A percentile compares a stretch with the other conserved stretches of the same genome.
Conservation (phyloP, 2,329 filamentous ascomycete species). For the Cladosporium sp. region DNA sequence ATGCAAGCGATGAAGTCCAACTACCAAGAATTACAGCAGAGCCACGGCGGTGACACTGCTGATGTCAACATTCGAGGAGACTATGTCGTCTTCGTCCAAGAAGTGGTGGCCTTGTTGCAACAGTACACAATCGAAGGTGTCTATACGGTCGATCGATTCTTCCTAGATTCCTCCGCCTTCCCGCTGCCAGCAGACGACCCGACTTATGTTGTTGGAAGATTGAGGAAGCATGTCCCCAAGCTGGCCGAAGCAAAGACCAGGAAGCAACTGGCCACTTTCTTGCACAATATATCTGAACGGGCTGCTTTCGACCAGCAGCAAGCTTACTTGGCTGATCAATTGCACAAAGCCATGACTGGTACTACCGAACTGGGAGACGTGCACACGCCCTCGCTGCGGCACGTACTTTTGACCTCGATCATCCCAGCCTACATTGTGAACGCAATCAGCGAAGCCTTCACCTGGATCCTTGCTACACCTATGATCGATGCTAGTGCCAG, state of each 20-base stretch:
- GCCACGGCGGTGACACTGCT: constrained; percentile 22
- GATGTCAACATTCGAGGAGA: constrained; percentile 44
- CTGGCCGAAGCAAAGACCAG: constrained; percentile 49
- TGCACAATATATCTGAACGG: constrained; percentile 60
- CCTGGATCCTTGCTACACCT: constrained; percentile 55
- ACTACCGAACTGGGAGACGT: constrained; percentile 43
- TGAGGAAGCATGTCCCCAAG: constrained; percentile 60
- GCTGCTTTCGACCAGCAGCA: constrained; percentile 61
- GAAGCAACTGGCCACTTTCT: constrained; percentile 58
- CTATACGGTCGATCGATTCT: constrained; percentile 58
- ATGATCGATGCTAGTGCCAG: constrained; percentile 50
- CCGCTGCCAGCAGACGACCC: constrained; percentile 61
- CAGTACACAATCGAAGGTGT: constrained; percentile 59
- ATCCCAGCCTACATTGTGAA: constrained; percentile 59
- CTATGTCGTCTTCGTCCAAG: constrained; percentile 64
- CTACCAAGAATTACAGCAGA: constrained; percentile 54
- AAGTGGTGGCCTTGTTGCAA: constrained; percentile 59
- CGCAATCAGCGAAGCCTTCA: constrained; percentile 46
- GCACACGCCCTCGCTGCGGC: constrained; percentile 46
- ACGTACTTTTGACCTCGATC: constrained; percentile 54
- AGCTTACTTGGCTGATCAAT: constrained; percentile 55
- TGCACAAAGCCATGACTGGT: constrained; percentile 51
- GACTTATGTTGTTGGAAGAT: constrained; percentile 60
- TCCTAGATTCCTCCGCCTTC: constrained; percentile 60
- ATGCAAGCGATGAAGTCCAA: constrained; percentile 64